Conservation (phyloP, 208 protist species). For the Trypanosoma melophagium region DNA sequence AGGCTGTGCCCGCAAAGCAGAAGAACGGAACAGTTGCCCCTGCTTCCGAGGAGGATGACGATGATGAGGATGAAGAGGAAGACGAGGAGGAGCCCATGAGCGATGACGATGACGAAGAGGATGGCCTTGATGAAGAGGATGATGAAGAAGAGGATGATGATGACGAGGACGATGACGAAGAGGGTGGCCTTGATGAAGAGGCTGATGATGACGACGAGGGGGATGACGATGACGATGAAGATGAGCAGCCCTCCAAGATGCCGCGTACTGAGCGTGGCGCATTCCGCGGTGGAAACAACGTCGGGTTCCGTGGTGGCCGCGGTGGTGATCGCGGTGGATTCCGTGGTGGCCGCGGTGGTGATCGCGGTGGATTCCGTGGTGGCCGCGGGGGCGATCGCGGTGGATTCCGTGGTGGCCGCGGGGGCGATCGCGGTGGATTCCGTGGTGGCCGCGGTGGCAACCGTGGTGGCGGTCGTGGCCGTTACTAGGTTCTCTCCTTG, state of each 20-base stretch:
- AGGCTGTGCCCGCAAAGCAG: conserved; percentile 19
- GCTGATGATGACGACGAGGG: conserved; percentile 69
- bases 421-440: conserved; percentile 50
- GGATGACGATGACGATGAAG: conserved; percentile 47
- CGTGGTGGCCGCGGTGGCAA: conserved; percentile 67
- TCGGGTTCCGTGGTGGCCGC: conserved; percentile 45
- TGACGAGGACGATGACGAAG: conserved; percentile 64
- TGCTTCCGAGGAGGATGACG: conserved; percentile 36
- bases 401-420: conserved; percentile 34
- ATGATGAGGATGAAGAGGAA: conserved; percentile 44
- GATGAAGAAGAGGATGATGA: conserved; percentile 48
- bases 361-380: conserved; percentile 57
- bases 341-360: conserved; percentile 61
- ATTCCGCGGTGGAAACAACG: conserved; percentile 38
- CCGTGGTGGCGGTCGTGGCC: conserved; percentile 16
- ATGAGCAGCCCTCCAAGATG: conserved; percentile 69
- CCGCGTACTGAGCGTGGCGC: conserved; percentile 57
- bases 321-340: conserved; percentile 64
- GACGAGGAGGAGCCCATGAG: conserved; percentile 36
- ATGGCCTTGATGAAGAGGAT: conserved; percentile 38
- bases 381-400: conserved; percentile 59
- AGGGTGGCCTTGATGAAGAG: conserved; percentile 31
- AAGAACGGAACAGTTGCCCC: conserved; percentile 21
- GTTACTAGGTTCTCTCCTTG: background rate
- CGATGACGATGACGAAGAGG: conserved; percentile 32